Evolutionary conservation across 495 filamentous ascomycete genomes (phyloP).

Genomic region (Penicillium roqueforti): DNA sequence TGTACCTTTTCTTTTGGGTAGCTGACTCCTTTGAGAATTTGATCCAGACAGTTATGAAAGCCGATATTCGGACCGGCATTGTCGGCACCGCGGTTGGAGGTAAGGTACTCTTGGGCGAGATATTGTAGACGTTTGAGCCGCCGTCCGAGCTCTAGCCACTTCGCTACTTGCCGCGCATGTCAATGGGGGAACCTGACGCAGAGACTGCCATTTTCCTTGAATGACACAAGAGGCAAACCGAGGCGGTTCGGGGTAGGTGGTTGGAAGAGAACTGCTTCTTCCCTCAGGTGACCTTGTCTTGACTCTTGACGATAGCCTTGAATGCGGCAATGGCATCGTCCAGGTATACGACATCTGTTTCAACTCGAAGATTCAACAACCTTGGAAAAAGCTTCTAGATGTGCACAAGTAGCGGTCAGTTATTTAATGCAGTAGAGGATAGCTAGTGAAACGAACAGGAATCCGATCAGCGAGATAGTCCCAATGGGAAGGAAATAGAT

Average conservation of each 20-base stretch:
- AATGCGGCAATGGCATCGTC: too few relatives aligned
- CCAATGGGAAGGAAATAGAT: too few relatives aligned
- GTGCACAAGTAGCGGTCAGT: too few relatives aligned
- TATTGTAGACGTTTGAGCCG: neutral
- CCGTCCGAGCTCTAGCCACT: neutral
- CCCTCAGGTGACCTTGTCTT: constrained; percentile 5
- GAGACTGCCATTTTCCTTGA: constrained; percentile 2
- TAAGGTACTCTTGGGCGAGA: neutral
- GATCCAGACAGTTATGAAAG: neutral
- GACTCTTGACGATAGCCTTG: too few relatives aligned
- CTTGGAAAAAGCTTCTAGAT: too few relatives aligned
- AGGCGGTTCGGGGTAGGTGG: constrained; percentile 1
- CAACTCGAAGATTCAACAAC: too few relatives aligned
- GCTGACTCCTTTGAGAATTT: neutral
- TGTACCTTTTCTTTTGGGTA: neutral
- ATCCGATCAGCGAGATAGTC: too few relatives aligned
- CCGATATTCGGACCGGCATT: neutral
- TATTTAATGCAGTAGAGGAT: too few relatives aligned
- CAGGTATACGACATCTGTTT: too few relatives aligned
- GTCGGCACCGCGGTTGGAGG: neutral
- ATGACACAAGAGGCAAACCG: constrained; percentile 8
- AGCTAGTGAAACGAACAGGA: too few relatives aligned
- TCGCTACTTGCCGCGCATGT: neutral
- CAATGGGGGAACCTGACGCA: neutral
- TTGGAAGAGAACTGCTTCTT: constrained; percentile 11